Base-by-base conservation (phyloP, 495 filamentous ascomycete species). In the Geoglossum glabrum region DNA sequence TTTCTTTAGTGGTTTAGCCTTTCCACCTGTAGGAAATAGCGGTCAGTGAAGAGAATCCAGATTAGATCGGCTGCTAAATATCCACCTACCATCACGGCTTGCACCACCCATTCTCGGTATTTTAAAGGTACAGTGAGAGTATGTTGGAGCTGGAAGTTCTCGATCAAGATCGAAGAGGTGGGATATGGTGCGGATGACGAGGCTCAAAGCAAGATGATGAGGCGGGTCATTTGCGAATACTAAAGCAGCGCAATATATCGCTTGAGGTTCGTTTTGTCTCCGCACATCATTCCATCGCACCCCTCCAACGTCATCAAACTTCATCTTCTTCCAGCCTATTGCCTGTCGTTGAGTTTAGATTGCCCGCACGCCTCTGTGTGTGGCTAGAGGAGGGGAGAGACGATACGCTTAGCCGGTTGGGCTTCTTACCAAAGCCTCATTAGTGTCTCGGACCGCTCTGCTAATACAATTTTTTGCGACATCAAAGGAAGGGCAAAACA, bases 1-100 rank as follows among this genome's bases (percentile, higher is more conserved):
- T 31, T 77, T 72, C 79, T 89, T 90, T 65, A 88, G 75, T 61
- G 85, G 85, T 78, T 90, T 90, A 62, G 77, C 81, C 74, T 90
- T 90, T 74, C 85, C 85, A 70, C 85, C 85, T 62, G 43, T 23
- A 17, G 36, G 34, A 46, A 34, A 56, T 11, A 30, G 7, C 21
- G 47, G 21, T 58, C 58, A 57, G 25, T 38, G 9, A 21, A 19
- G 40, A 21, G 17, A 2, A 19, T 19, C n/a, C 10, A 45, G 40
- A 19, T 5, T 45, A 45, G 40, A 17, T 3, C 17, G n/a, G 4
- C 40, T n/a, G n/a, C n/a, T n/a, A n/a, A 45, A 15, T 15, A 40
- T 40, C 40, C n/a, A 43, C 56, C 26, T 61, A 70, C 69, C 69
- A 62, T 66, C 68, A 66, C 69, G 62, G 56, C 69, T 64, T 56